phyloP scores from a whole-genome alignment of 371 early-diverging fungal genomes.

The Sporodiniella umbellata region DNA sequence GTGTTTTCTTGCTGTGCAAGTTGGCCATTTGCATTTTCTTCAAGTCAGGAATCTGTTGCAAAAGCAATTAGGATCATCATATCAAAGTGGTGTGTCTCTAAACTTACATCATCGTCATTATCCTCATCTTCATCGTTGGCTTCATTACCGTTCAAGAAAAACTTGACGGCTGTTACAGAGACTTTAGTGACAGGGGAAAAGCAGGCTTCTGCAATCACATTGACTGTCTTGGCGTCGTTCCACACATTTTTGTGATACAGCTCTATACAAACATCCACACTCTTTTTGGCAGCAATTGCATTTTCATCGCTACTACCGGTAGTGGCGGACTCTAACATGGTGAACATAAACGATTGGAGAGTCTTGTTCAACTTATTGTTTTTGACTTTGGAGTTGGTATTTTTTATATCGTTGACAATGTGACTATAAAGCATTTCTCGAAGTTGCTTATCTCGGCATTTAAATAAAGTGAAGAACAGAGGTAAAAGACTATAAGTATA shows the following conservation, averaged over 20 bases:
- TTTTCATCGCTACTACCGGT: constrained; percentile 63
- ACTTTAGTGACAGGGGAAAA: constrained; percentile 89
- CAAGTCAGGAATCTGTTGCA: constrained; percentile 56
- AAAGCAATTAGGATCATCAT: too few relatives aligned
- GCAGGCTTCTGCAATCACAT: constrained; percentile 95
- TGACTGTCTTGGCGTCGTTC: constrained; percentile 96
- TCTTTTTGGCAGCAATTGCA: constrained; percentile 89
- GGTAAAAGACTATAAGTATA: constrained; percentile 63
- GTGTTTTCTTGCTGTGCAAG: constrained; percentile 81
- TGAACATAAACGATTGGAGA: constrained; percentile 94
- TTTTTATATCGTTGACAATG: constrained; percentile 93
- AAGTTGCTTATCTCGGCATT: constrained; percentile 88
- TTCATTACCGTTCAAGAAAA: constrained; percentile 83
- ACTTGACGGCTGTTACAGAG: constrained; percentile 88
- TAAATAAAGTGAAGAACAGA: constrained; percentile 92
- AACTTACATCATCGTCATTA: constrained; percentile 53
- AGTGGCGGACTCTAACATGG: constrained; percentile 67
- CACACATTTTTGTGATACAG: constrained; percentile 93
- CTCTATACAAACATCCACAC: constrained; percentile 93
- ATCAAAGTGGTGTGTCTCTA: too few relatives aligned
- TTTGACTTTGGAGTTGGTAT: constrained; percentile 84
- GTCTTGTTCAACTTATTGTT: constrained; percentile 96
- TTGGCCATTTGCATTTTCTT: constrained; percentile 72
- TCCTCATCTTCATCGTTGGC: constrained; percentile 70
- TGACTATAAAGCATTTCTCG: constrained; percentile 84